Evolutionary conservation across 768 basidiomycete genomes (phyloP), one percentile per base, ranked within the genome.

Genomic region (Russula olivacea): DNA sequence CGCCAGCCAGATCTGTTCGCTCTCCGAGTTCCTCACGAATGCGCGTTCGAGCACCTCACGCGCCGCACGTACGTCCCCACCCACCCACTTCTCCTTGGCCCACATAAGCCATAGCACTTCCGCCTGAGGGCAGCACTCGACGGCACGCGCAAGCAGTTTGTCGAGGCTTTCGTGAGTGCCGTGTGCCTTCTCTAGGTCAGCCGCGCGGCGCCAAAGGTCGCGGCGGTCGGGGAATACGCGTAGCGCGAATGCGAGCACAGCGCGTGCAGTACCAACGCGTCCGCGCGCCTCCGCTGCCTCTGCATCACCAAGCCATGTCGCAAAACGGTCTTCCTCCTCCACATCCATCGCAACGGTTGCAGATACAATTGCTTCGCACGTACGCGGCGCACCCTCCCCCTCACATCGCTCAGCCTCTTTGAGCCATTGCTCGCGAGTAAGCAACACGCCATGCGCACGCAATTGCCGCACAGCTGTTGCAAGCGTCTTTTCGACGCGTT

Each of bases 31-130:
- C 59, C 93, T 91, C 56, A 89, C 83, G 79, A 98, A 98, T 0
- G 97, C 93, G 43, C 82, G 82, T 64, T 88, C 91, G 15, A 98
- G 85, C 15, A 96, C 89, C 67, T 87, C 85, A 40, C 94, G 88
- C 2, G 97, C 93, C n/a, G 87, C 89, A 2, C 87, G 84, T 15
- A 98, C 91, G 70, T 98, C 91, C 8, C 91, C 91, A 12, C 80
- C 78, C 17, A 93, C 71, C 96, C 96, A 99, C 72, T 93, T 91
- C 77, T 98, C 96, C 75, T 99, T 99, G 3, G 96, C 97, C 55
- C 88, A 83, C 94, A 98, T 98, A 36, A 98, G 81, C 97, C 97
- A 98, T 6, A 99, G 78, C 0, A 93, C 90, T 73, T 98, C 96
- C 1, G 94, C 95, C 68, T 94, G 92, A 0, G 96, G 97, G 69